phyloP scores from a whole-genome alignment of 106 monocot genomes.

The Hemerocallis citrina region DNA sequence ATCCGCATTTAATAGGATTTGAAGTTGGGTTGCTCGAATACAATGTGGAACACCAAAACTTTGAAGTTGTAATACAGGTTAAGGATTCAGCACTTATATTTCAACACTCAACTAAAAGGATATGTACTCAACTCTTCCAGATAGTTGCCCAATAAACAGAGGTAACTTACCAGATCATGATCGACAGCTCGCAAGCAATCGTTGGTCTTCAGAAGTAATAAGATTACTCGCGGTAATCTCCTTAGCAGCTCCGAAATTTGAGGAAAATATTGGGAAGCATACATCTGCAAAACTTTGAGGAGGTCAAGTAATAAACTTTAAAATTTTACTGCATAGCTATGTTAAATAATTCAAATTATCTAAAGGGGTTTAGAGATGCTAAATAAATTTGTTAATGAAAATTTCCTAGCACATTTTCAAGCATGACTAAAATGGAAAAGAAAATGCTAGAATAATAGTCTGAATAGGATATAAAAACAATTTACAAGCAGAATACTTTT shows the following conservation, averaged over 20 bases:
- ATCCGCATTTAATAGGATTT: no score
- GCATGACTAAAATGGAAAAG: no score
- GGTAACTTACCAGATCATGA: conserved; percentile 52
- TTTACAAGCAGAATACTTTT: no score
- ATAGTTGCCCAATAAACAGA: neutral
- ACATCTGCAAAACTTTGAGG: conserved; percentile 45
- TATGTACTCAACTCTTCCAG: neutral
- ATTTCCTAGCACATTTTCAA: no score
- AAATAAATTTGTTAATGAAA: no score
- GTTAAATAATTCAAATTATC: neutral
- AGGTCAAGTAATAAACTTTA: neutral
- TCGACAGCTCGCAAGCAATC: conserved; percentile 82
- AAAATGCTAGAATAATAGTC: no score
- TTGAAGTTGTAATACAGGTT: no score
- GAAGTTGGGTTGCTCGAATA: no score
- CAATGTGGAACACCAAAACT: no score
- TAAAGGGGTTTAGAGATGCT: neutral
- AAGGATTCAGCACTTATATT: neutral
- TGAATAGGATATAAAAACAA: no score
- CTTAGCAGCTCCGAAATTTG: conserved; percentile 90
- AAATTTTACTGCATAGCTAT: no score
- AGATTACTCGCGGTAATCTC: conserved; percentile 89
- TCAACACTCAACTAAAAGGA: neutral
- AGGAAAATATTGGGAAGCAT: conserved; percentile 78
- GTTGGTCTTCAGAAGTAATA: conserved; percentile 93